These are phyloP conservation scores for Aleurites moluccanus DNA, from an alignment of 441 rosid species.

Conservation along the genomic window DNA sequence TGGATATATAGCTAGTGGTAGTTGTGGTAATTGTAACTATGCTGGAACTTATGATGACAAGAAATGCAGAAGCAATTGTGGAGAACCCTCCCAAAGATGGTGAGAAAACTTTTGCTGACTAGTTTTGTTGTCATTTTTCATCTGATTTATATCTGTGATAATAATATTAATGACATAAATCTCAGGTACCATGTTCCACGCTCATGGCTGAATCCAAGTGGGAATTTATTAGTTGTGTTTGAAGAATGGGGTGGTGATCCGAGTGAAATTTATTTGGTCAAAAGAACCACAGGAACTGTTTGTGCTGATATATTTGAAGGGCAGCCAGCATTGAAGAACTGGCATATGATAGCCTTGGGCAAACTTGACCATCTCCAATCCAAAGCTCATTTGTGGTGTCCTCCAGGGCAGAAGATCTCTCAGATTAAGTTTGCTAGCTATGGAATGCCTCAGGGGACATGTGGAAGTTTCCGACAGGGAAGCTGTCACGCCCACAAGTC, in stretches of 20 bases:
- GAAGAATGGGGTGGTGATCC: conserved; percentile 99
- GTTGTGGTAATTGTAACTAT: conserved; percentile 68
- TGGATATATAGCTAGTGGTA: conserved; percentile 76
- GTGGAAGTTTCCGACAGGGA: conserved; percentile 80
- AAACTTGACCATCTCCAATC: conserved; percentile 66
- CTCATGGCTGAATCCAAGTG: conserved; percentile 81
- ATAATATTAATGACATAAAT: background rate
- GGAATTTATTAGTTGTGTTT: conserved; percentile 80
- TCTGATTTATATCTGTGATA: background rate
- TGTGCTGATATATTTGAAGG: conserved; percentile 80
- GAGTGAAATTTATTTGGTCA: conserved; percentile 63
- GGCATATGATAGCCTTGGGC: conserved; percentile 40
- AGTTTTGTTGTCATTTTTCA: background rate
- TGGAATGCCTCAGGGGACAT: conserved; percentile 80
- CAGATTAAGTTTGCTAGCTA: conserved; percentile 84
- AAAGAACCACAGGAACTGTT: conserved; percentile 65
- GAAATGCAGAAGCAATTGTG: conserved; percentile 82
- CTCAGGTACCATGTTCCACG: conserved; percentile 90
- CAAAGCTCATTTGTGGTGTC: conserved; percentile 86
- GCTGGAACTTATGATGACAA: conserved; percentile 67
- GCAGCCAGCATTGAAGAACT: conserved; percentile 76
- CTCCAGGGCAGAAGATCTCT: conserved; percentile 74
- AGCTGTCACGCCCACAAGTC: conserved; percentile 86
- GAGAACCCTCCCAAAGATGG: conserved; percentile 97
- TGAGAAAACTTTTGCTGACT: conserved; percentile 23